These are phyloP conservation scores for Pseudogymnoascus sp. DNA, from an alignment of 2,329 filamentous ascomycete genomes.

Conservation along the genomic window DNA sequence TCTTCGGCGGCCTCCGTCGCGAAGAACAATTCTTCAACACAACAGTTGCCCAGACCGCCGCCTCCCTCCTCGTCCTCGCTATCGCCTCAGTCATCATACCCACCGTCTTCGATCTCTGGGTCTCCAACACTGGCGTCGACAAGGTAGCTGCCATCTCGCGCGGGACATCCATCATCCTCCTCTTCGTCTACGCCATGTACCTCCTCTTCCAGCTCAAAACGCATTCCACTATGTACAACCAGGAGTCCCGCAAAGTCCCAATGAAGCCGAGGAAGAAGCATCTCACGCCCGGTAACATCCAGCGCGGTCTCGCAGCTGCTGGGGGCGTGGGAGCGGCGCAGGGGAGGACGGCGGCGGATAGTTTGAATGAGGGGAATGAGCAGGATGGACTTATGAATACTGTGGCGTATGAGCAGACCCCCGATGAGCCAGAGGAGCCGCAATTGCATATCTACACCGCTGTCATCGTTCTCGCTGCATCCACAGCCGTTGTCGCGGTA, in stretches of 20 bases:
- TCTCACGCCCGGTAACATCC: conserved; percentile 24
- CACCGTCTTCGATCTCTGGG: conserved; percentile 66
- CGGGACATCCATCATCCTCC: conserved; percentile 68
- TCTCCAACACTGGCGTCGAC: conserved; percentile 27
- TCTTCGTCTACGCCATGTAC: conserved; percentile 76
- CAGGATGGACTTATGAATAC: conserved; percentile 34
- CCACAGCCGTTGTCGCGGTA: conserved; percentile 62
- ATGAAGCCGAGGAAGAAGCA: conserved; percentile 41
- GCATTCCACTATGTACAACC: conserved; percentile 71
- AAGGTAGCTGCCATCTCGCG: conserved; percentile 57
- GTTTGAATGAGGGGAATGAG: conserved; percentile 15
- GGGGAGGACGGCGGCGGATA: conserved; percentile 19
- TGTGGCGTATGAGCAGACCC: conserved; percentile 33
- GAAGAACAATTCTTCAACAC: conserved; percentile 84
- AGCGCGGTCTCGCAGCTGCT: conserved; percentile 23
- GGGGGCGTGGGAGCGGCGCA: conserved; percentile 25
- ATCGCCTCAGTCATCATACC: conserved; percentile 81
- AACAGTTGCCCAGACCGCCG: conserved; percentile 82
- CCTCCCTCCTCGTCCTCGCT: conserved; percentile 57
- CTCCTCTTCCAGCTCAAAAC: conserved; percentile 88
- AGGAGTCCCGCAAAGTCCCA: conserved; percentile 67
- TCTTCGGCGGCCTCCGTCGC: conserved; percentile 62
- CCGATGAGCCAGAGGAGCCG: conserved; percentile 61
- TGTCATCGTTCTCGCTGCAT: conserved; percentile 58
- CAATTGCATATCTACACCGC: conserved; percentile 66